Evolutionary conservation across 305 asterid species (phyloP).

Genomic region (Solanum hybrid): DNA sequence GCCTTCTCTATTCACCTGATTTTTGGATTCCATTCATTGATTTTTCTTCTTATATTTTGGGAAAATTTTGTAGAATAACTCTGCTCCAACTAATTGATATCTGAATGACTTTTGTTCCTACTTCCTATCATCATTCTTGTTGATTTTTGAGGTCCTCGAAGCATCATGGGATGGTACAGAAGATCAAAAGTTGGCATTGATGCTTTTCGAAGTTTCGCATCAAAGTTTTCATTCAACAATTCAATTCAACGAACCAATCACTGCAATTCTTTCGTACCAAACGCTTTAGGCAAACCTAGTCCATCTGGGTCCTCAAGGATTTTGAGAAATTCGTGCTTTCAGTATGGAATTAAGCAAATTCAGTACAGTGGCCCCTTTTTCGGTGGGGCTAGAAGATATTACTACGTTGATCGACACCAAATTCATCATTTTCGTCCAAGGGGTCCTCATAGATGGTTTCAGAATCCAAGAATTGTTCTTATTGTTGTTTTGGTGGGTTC

Average conservation of each 20-base stretch:
- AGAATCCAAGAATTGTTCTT: slow-evolving; percentile 44
- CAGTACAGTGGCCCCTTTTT: slow-evolving; percentile 27
- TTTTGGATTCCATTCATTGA: not conserved
- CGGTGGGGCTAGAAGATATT: slow-evolving; percentile 52
- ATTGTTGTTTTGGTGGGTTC: slow-evolving; percentile 39
- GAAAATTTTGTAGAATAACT: not conserved
- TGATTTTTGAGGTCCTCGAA: not conserved
- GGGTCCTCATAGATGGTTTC: slow-evolving; percentile 53
- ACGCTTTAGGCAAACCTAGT: slow-evolving; percentile 1
- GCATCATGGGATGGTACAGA: slow-evolving; percentile 58
- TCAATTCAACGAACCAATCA: slow-evolving; percentile 10
- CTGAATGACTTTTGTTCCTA: not conserved
- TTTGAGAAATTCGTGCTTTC: slow-evolving; percentile 29
- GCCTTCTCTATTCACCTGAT: not conserved
- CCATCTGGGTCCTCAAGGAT: slow-evolving; percentile 24
- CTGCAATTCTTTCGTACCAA: not conserved
- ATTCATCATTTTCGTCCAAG: slow-evolving; percentile 58
- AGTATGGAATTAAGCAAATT: slow-evolving; percentile 14
- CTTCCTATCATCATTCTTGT: not conserved
- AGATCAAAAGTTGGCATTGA: slow-evolving; percentile 32
- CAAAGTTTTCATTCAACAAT: slow-evolving; percentile 27
- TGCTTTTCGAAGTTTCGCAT: slow-evolving; percentile 24
- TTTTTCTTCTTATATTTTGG: not conserved
- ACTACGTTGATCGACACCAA: slow-evolving; percentile 47
- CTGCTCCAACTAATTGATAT: not conserved